Evolutionary conservation across 306 rosid genomes (phyloP), one percentile per base, ranked within the genome.

Genomic region (Vigna hirtella): DNA sequence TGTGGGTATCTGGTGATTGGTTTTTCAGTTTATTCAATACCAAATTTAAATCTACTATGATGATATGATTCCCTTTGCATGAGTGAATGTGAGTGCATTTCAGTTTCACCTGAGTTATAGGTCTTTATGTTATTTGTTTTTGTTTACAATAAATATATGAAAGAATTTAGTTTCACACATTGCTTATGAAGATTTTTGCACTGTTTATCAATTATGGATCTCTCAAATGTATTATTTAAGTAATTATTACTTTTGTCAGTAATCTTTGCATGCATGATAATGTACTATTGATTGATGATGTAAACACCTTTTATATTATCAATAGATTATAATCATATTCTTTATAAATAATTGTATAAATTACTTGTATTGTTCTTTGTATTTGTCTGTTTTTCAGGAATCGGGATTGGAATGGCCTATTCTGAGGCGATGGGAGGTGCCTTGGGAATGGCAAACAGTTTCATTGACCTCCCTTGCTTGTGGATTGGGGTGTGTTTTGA

Each of bases 371-470:
- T 79, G 15, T 45, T 45, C 34, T 22, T 14, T 71, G 80, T 38
- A 15, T 52, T 58, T 26, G 7, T 42, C 13, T 9, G 13, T 12
- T 58, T 75, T 81, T 66, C 91, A 95, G 98, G 96, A 85, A 76
- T 70, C 70, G 77, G 88, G 82, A 69, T 77, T 5, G 69, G 83
- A 78, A 4, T 91, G 88, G 96, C 91, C 85, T 55, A 80, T 95
- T 88, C 88, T 91, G 80, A 87, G 84, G 87, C 90, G 93, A 66
- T 96, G 99, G 99, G 92, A 91, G 45, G 98, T 93, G 59, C 99
- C 99, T 62, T 96, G 99, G 99, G 91, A 83, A 73, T 96, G 99
- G 99, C 98, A 90, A 88, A 90, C 93, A 7, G 93, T 83, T 82
- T 87, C 99, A 18, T 74, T 96, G 67, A 90, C 96, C 40, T 91